Conservation (phyloP, 177 flowering plant genomes). For the Vitis hybrid region DNA sequence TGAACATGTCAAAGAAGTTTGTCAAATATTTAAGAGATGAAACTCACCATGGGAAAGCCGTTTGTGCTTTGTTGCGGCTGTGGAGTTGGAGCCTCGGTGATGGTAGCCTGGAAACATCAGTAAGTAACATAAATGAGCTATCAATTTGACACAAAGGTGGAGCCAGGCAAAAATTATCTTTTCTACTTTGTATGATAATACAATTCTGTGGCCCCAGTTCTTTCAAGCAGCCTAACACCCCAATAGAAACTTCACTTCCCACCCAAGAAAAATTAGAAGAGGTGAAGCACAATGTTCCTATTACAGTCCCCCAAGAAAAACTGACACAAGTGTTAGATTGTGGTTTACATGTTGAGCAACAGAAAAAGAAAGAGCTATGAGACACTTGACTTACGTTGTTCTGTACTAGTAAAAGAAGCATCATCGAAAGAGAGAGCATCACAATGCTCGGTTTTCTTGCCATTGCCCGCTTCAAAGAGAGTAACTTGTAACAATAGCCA, state of each 20-base stretch:
- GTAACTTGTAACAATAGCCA: no score
- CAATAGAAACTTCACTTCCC: no score
- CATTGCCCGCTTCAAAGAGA: constrained; percentile 18
- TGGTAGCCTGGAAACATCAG: constrained; percentile 20
- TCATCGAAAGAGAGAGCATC: constrained; percentile 10
- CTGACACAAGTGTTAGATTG: no score
- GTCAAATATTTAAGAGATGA: not conserved
- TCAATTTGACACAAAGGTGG: no score
- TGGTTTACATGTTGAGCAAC: not conserved
- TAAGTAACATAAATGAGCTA: not conserved
- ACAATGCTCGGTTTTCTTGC: constrained; percentile 15
- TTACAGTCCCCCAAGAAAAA: no score
- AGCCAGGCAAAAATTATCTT: no score
- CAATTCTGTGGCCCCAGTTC: no score
- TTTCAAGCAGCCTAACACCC: no score
- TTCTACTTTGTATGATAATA: no score
- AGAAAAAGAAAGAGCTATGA: not conserved
- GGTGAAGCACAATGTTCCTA: no score
- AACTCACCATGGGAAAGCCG: constrained; percentile 26
- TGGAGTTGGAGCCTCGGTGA: constrained; percentile 26
- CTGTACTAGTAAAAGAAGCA: constrained; percentile 21
- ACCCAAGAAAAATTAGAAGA: no score
- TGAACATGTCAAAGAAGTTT: not conserved
- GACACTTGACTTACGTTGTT: constrained; percentile 24
- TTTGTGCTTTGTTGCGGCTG: constrained; percentile 22